These are phyloP conservation scores for Gamsiella multidivaricata DNA, from an alignment of 192 early-diverging fungal species.

Conservation along the genomic window DNA sequence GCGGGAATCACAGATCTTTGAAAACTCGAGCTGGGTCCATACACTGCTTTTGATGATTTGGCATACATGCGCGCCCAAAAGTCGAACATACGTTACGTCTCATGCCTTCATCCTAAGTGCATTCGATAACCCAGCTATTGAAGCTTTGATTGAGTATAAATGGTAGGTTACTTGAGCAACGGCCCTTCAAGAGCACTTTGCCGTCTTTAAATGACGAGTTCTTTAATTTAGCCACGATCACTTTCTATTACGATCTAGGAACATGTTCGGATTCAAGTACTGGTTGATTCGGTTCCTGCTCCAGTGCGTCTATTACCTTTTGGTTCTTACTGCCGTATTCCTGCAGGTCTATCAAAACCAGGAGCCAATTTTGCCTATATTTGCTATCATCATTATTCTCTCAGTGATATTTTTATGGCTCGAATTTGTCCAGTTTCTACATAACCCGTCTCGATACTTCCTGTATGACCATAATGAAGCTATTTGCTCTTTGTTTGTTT, in stretches of 20 bases:
- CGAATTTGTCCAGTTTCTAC: slow-evolving; percentile 8
- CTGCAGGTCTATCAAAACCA: slow-evolving; percentile 7
- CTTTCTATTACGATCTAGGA: slow-evolving; percentile 9
- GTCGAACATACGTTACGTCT: background rate
- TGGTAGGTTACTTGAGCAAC: slow-evolving; percentile 3
- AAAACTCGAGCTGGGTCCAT: background rate
- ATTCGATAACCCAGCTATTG: slow-evolving; percentile 24
- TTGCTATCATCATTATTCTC: background rate
- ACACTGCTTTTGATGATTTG: background rate
- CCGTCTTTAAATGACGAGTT: too few relatives aligned
- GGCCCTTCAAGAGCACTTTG: background rate
- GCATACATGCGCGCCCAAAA: slow-evolving; percentile 1
- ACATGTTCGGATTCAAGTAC: slow-evolving; percentile 12
- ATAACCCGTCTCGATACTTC: background rate
- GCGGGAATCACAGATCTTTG: background rate
- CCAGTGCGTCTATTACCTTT: slow-evolving; percentile 4
- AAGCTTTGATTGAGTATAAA: slow-evolving; percentile 22
- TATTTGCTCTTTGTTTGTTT: background rate
- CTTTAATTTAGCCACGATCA: background rate
- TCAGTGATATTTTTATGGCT: slow-evolving; percentile 12
- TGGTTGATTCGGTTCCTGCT: slow-evolving; percentile 18
- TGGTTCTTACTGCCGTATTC: slow-evolving; percentile 3
- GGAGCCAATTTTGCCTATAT: background rate
- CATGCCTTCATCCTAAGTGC: background rate
- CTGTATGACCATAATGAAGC: background rate